Conservation (phyloP, 495 filamentous ascomycete species). For the Hypoxylon subgilvum region DNA sequence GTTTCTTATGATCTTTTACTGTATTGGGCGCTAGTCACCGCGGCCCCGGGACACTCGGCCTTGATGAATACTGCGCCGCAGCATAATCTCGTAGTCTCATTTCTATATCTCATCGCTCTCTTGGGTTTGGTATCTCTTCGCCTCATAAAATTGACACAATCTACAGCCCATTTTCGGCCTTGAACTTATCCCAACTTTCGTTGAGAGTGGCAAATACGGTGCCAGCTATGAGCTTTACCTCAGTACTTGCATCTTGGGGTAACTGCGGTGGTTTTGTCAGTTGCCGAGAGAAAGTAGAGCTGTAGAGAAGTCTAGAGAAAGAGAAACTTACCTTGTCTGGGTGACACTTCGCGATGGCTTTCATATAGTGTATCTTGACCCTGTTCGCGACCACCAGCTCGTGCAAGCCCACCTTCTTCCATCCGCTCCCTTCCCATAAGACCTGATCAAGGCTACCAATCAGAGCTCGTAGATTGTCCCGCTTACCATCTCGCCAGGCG, state of each 20-base stretch:
- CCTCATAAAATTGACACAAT: not conserved
- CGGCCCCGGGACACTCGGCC: not conserved
- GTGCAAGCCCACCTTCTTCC: constrained; percentile 95
- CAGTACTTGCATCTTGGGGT: constrained; percentile 84
- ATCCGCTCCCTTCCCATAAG: constrained; percentile 88
- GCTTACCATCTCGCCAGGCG: constrained; percentile 84
- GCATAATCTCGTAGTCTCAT: constrained; percentile 31
- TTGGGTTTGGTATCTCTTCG: not conserved
- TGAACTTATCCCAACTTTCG: constrained; percentile 98
- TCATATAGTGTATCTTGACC: constrained; percentile 98
- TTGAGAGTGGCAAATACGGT: constrained; percentile 92
- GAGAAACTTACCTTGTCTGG: constrained; percentile 85
- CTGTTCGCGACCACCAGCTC: constrained; percentile 87
- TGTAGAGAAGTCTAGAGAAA: not conserved
- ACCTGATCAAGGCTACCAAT: constrained; percentile 87
- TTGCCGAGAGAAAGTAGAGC: not conserved
- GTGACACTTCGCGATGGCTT: constrained; percentile 97
- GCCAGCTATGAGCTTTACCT: constrained; percentile 89
- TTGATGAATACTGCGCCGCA: constrained; percentile 4
- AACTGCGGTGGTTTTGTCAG: constrained; percentile 63
- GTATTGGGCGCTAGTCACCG: not conserved
- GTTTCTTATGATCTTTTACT: too few relatives aligned
- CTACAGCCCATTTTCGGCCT: constrained; percentile 81
- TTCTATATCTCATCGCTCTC: constrained; percentile 20
- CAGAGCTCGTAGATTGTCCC: constrained; percentile 88